Conservation (phyloP, 2,329 filamentous ascomycete genomes). For the Catunica adiposa region DNA sequence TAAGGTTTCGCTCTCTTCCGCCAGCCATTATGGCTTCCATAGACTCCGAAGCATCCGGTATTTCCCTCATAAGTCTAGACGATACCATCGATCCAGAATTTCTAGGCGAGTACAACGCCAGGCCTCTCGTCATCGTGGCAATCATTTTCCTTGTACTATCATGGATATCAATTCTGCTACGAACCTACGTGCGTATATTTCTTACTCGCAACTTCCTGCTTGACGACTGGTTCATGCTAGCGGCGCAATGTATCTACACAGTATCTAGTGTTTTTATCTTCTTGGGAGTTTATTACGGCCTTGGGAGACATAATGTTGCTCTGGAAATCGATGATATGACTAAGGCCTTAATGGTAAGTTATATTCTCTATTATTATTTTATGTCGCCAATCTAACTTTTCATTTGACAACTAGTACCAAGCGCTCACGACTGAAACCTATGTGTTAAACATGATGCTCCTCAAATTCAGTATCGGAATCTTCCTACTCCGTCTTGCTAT, state of each 20-base stretch:
- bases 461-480: conserved; percentile 38
- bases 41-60: neutral
- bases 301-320: conserved; percentile 32
- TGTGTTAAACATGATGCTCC: conserved; percentile 37
- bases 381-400: neutral
- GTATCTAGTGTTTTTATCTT: conserved; percentile 31
- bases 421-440: conserved; percentile 34
- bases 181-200: conserved; percentile 28
- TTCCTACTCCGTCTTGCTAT: conserved; percentile 34
- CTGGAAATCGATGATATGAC: conserved; percentile 26
- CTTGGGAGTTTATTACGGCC: conserved; percentile 25
- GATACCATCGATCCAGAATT: neutral
- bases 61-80: neutral
- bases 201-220: conserved; percentile 29
- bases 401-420: conserved; percentile 26
- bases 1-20: neutral
- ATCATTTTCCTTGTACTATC: conserved; percentile 25
- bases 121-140: conserved; percentile 23
- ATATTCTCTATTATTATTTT: neutral
- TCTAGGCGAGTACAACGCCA: conserved; percentile 27
- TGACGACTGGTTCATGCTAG: conserved; percentile 39
- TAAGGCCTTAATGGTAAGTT: conserved; percentile 29
- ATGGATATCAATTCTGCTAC: conserved; percentile 27
- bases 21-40: neutral
- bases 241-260: conserved; percentile 30